These are phyloP conservation scores for Pezizomycotina sp. DNA, from an alignment of 2,329 filamentous ascomycete genomes.

Conservation along the genomic window DNA sequence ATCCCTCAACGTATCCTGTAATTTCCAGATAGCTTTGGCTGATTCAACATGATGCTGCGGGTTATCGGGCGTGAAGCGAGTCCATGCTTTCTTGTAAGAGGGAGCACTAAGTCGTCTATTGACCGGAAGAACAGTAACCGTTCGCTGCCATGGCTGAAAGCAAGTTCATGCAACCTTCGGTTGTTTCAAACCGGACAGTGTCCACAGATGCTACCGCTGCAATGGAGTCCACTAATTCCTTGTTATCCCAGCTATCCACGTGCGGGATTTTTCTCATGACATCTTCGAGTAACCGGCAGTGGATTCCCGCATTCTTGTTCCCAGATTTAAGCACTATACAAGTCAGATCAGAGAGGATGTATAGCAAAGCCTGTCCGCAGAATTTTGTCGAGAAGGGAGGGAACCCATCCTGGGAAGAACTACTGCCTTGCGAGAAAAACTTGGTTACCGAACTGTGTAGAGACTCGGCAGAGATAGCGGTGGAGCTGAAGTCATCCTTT, in stretches of 20 bases:
- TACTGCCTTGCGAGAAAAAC: constrained; percentile 19
- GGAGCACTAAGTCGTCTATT: constrained; percentile 44
- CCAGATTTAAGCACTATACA: background rate
- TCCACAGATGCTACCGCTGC: constrained; percentile 9
- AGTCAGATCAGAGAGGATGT: background rate
- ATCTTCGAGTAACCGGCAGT: constrained; percentile 22
- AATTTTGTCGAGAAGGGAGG: constrained; percentile 18
- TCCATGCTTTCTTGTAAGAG: constrained; percentile 61
- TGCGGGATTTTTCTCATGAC: constrained; percentile 22
- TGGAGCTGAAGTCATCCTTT: constrained; percentile 11
- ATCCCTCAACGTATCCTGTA: constrained; percentile 56
- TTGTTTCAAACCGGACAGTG: constrained; percentile 21
- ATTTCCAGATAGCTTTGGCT: constrained; percentile 67
- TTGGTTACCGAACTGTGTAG: constrained; percentile 10
- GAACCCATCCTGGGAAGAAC: constrained; percentile 15
- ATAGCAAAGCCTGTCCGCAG: constrained; percentile 9
- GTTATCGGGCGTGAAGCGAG: constrained; percentile 59
- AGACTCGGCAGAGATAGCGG: constrained; percentile 6
- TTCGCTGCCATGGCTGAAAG: constrained; percentile 24
- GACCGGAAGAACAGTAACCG: constrained; percentile 28
- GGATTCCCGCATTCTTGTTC: constrained; percentile 20
- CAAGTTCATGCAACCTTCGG: constrained; percentile 20
- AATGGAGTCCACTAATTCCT: constrained; percentile 16
- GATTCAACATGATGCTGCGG: constrained; percentile 93
- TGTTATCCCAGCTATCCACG: constrained; percentile 9